Base-by-base conservation (phyloP, 805 yeast species). In the Maudiozyma bulderi region DNA sequence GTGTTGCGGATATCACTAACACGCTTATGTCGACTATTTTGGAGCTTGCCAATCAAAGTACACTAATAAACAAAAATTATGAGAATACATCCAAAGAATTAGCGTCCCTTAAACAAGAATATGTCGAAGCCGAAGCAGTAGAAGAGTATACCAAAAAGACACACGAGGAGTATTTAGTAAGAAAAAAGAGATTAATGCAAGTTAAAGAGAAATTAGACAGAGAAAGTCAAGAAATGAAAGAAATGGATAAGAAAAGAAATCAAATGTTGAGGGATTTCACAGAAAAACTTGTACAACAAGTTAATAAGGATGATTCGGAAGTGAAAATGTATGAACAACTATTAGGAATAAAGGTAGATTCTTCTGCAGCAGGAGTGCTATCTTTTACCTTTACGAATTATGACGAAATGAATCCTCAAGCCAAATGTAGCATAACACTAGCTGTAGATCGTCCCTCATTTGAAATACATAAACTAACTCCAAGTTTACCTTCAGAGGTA, bases 311-410 rank as follows among this genome's bases (percentile, higher is more conserved):
- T 50, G 65, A 67, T 13, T 79, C 80, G 0, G 86, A 82, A 57
- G 66, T 78, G 40, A 49, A 65, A 14, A 68, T 73, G 40, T 78
- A 74, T 62, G 85, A 82, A 52, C 61, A 68, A 38, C 65, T 78
- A 45, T 64, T 81, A 42, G 87, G 88, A 1, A 58, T 82, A 49
- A 66, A 67, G 35, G 73, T 82, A 15, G 78, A 76, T 48, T 80
- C 80, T 3, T 61, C 77, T 1, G 62, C 66, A 78, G 75, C 47
- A 54, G 72, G 34, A 1, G 34, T 37, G 2, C 58, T 82, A 42
- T 65, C 63, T 50, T 77, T 82, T 56, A 64, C 68, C 3, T 82
- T 81, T 56, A 61, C 60, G 1, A 75, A 75, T 44, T 66, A 81
- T 14, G 78, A 76, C 52, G 67, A 74, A 14, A 61, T 66, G 34